phyloP scores from a whole-genome alignment of 495 filamentous ascomycete genomes.

The Pseudomonodictys pantanalensis region DNA sequence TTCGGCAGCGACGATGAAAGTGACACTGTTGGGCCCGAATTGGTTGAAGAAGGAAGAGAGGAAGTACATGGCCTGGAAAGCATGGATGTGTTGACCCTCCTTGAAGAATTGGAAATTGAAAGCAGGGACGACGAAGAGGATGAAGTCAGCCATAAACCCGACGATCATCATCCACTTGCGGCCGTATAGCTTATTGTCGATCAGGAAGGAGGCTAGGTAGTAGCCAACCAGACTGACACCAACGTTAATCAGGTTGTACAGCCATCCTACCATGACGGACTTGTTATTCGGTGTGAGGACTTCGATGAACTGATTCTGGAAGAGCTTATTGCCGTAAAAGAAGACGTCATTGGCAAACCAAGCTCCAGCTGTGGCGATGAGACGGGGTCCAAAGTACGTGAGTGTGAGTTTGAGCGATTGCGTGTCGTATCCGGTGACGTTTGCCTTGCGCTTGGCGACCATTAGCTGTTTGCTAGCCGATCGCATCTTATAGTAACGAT shows the following conservation, averaged over 20 bases:
- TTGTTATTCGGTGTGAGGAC: slow-evolving; percentile 61
- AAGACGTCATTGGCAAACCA: slow-evolving; percentile 95
- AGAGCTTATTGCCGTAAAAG: slow-evolving; percentile 98
- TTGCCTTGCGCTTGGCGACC: slow-evolving; percentile 74
- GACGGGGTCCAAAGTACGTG: slow-evolving; percentile 73
- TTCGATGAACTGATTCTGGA: slow-evolving; percentile 80
- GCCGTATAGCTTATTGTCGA: slow-evolving; percentile 90
- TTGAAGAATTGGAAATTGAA: slow-evolving; percentile 83
- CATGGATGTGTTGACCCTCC: slow-evolving; percentile 58
- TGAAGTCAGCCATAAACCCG: slow-evolving; percentile 81
- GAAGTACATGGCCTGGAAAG: slow-evolving; percentile 93
- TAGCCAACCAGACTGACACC: slow-evolving; percentile 80
- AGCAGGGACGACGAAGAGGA: slow-evolving; percentile 80
- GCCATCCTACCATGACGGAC: slow-evolving; percentile 77
- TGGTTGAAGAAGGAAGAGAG: slow-evolving; percentile 93
- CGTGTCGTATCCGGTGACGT: slow-evolving; percentile 85
- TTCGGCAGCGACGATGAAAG: slow-evolving; percentile 88
- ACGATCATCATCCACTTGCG: slow-evolving; percentile 89
- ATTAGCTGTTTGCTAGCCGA: slow-evolving; percentile 68
- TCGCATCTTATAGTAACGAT: slow-evolving; percentile 86
- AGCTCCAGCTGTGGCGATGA: slow-evolving; percentile 76
- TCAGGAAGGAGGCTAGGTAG: slow-evolving; percentile 74
- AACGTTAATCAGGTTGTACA: slow-evolving; percentile 87
- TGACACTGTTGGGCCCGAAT: slow-evolving; percentile 88
- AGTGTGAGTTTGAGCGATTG: slow-evolving; percentile 71